Evolutionary conservation across 768 basidiomycete species (phyloP).

Genomic region (Lanmaoa pseudosensibilis): DNA sequence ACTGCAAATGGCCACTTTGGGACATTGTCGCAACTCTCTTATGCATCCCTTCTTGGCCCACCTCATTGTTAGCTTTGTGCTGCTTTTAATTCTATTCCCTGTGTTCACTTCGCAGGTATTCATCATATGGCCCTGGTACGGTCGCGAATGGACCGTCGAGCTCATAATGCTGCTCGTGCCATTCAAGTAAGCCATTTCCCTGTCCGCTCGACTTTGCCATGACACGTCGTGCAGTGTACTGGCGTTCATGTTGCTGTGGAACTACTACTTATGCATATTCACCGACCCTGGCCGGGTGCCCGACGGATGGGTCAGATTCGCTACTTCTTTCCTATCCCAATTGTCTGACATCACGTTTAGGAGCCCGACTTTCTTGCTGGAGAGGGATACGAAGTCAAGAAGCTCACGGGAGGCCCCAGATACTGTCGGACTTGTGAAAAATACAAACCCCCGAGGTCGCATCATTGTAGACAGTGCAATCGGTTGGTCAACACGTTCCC

Average conservation of each 20-base stretch:
- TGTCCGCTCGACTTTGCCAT: constrained; percentile 5
- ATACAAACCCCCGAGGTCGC: constrained; percentile 86
- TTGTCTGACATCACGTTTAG: constrained; percentile 32
- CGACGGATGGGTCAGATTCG: constrained; percentile 60
- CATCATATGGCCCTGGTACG: constrained; percentile 93
- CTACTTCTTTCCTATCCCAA: background rate
- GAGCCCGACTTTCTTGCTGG: constrained; percentile 64
- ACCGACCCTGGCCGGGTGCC: constrained; percentile 90
- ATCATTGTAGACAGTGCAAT: constrained; percentile 90
- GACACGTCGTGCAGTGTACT: constrained; percentile 50
- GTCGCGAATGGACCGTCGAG: constrained; percentile 67
- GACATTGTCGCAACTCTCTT: constrained; percentile 9
- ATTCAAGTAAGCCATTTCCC: constrained; percentile 73
- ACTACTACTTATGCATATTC: constrained; percentile 79
- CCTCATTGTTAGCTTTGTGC: constrained; percentile 66
- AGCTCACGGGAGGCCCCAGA: constrained; percentile 75
- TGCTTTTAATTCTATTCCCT: constrained; percentile 80
- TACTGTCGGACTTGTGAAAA: constrained; percentile 84
- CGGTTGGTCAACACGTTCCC: constrained; percentile 46
- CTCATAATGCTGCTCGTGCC: constrained; percentile 76
- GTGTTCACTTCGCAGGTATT: constrained; percentile 87
- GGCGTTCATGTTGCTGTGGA: constrained; percentile 79
- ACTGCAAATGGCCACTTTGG: constrained; percentile 2
- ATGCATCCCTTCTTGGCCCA: constrained; percentile 55
- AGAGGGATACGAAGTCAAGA: constrained; percentile 90